Evolutionary conservation across 2,329 filamentous ascomycete genomes (phyloP).

Genomic region (Periconia sp.): DNA sequence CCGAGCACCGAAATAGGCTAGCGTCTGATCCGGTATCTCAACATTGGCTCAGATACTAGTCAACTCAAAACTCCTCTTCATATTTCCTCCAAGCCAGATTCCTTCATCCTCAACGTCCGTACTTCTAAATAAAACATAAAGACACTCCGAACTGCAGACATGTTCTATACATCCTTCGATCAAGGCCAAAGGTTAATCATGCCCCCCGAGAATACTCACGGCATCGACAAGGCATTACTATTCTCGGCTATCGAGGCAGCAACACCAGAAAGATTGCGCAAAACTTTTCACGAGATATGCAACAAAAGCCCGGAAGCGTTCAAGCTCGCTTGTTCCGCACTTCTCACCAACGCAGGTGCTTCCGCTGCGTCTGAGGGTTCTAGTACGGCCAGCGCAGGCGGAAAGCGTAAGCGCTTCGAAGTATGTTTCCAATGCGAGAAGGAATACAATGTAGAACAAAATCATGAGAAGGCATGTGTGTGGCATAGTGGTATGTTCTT

Average conservation of each 20-base stretch:
- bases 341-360: not conserved
- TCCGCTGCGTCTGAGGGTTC: not conserved
- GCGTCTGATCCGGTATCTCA: too few relatives aligned
- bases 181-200: not conserved
- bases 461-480: not conserved
- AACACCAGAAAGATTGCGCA: not conserved
- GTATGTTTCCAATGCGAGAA: not conserved
- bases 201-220: not conserved
- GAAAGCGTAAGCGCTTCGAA: not conserved
- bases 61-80: too few relatives aligned
- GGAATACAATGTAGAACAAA: not conserved
- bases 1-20: too few relatives aligned
- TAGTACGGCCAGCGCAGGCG: not conserved
- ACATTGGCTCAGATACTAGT: too few relatives aligned
- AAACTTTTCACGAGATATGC: not conserved
- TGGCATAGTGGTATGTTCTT: not conserved
- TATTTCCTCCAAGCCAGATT: too few relatives aligned
- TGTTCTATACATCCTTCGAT: too few relatives aligned
- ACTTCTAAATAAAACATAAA: too few relatives aligned
- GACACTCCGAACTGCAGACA: too few relatives aligned
- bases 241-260: not conserved
- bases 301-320: not conserved
- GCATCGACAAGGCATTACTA: not conserved
- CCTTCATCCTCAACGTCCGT: too few relatives aligned
- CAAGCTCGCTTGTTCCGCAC: not conserved